Evolutionary conservation across 352 stramenopile genomes (phyloP).

Genomic region (Phytophthora pseudosyringae): DNA sequence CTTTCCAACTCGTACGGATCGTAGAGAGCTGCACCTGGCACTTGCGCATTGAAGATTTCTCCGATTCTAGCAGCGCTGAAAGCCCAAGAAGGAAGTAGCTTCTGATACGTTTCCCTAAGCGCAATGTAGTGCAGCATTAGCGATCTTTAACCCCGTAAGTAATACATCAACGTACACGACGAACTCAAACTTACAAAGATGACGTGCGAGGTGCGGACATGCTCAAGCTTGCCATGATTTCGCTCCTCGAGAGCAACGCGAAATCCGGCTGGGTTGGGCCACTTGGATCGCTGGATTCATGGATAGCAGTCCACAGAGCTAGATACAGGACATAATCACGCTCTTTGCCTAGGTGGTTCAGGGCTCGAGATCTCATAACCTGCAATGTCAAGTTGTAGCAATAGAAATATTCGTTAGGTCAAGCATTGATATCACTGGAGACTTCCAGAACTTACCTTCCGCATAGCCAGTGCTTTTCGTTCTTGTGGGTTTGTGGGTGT

Average conservation of each 20-base stretch:
- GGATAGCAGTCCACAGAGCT: slow-evolving; percentile 42
- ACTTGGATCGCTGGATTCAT: slow-evolving; percentile 12
- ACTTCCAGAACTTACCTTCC: slow-evolving; percentile 47
- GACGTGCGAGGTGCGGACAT: slow-evolving; percentile 31
- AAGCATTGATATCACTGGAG: background rate
- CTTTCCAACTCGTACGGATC: slow-evolving; percentile 77
- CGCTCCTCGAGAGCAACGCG: slow-evolving; percentile 34
- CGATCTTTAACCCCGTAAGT: background rate
- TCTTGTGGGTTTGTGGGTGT: slow-evolving; percentile 47
- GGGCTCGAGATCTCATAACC: slow-evolving; percentile 72
- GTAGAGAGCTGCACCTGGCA: slow-evolving; percentile 35
- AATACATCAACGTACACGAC: background rate
- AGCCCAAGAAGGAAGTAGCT: slow-evolving; percentile 50
- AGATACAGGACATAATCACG: slow-evolving; percentile 74
- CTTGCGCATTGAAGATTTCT: slow-evolving; percentile 9
- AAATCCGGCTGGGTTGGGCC: slow-evolving; percentile 12
- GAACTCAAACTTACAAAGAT: slow-evolving; percentile 30
- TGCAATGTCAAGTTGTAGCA: slow-evolving; percentile 9
- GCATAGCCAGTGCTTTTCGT: slow-evolving; percentile 63
- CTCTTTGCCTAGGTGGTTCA: slow-evolving; percentile 65
- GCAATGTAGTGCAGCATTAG: slow-evolving; percentile 10
- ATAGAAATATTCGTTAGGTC: slow-evolving; percentile 1
- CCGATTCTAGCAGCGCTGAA: slow-evolving; percentile 44
- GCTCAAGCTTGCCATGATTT: slow-evolving; percentile 31
- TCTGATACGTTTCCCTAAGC: slow-evolving; percentile 41